Conservation (phyloP, 2,329 filamentous ascomycete genomes). For the Trichoderma aggressivum region DNA sequence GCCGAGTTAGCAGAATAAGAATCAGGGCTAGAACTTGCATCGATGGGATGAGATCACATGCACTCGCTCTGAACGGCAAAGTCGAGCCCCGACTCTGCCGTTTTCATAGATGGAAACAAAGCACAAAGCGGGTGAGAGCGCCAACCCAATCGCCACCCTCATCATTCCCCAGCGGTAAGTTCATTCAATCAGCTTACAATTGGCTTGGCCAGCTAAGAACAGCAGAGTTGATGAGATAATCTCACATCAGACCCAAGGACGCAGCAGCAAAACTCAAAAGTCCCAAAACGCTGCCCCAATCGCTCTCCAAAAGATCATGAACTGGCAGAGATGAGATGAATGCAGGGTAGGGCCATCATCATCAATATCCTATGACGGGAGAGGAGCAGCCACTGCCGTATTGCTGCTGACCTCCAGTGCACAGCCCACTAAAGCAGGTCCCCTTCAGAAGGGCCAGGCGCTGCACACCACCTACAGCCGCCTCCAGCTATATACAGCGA, state of each 20-base stretch:
- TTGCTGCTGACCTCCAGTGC: slow-evolving; percentile 8
- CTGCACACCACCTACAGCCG: neutral
- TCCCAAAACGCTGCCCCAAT: neutral
- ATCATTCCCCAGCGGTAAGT: neutral
- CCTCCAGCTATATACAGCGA: slow-evolving; percentile 7
- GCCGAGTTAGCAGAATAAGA: neutral
- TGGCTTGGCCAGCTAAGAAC: neutral
- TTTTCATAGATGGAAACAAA: neutral
- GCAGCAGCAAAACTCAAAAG: slow-evolving; percentile 3
- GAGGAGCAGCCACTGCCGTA: slow-evolving; percentile 5
- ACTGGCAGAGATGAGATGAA: neutral
- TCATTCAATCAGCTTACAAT: slow-evolving; percentile 7
- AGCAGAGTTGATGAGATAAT: slow-evolving; percentile 12
- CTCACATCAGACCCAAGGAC: slow-evolving; percentile 10
- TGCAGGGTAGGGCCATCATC: neutral
- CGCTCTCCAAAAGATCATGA: neutral
- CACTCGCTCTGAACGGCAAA: neutral
- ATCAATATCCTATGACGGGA: neutral
- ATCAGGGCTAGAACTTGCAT: slow-evolving; percentile 18
- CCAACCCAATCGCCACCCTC: slow-evolving; percentile 7
- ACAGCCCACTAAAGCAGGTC: slow-evolving; percentile 12
- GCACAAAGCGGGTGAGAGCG: neutral
- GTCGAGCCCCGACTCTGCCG: neutral
- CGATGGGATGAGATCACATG: neutral
- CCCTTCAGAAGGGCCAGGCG: slow-evolving; percentile 7